Evolutionary conservation across 108 stramenopile genomes (phyloP).

Genomic region (Cyclotella cryptica): DNA sequence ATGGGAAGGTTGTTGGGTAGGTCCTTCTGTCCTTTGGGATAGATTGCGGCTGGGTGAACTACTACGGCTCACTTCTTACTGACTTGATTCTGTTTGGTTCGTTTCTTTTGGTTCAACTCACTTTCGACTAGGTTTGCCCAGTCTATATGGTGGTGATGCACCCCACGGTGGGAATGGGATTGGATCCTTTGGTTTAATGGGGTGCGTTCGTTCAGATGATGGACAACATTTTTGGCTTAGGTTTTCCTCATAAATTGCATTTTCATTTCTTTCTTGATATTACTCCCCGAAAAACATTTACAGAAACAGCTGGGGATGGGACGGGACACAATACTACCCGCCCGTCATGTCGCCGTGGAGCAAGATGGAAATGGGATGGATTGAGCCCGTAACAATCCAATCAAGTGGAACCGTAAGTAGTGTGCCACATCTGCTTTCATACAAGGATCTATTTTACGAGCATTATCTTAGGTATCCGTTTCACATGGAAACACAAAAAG

Average conservation of each 20-base stretch:
- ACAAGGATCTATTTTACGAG: neutral
- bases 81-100: neutral
- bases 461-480: neutral
- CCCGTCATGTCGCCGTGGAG: conserved; percentile 32
- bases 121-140: conserved; percentile 24
- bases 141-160: conserved; percentile 47
- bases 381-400: conserved; percentile 13
- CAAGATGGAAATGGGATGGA: conserved; percentile 35
- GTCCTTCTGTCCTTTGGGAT: neutral
- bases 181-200: conserved; percentile 28
- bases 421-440: neutral
- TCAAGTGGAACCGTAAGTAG: neutral
- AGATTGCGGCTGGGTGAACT: neutral
- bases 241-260: neutral
- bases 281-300: neutral
- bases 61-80: neutral
- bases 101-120: neutral
- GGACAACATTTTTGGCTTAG: neutral
- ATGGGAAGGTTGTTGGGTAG: conserved; percentile 46
- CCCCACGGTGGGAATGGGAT: conserved; percentile 15
- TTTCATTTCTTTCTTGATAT: neutral
- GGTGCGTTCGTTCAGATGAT: neutral
- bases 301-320: conserved; percentile 13
- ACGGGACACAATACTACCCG: conserved; percentile 21
- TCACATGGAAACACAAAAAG: neutral